Conservation (phyloP, 768 basidiomycete genomes). For the Leucocoprinus leucothites region DNA sequence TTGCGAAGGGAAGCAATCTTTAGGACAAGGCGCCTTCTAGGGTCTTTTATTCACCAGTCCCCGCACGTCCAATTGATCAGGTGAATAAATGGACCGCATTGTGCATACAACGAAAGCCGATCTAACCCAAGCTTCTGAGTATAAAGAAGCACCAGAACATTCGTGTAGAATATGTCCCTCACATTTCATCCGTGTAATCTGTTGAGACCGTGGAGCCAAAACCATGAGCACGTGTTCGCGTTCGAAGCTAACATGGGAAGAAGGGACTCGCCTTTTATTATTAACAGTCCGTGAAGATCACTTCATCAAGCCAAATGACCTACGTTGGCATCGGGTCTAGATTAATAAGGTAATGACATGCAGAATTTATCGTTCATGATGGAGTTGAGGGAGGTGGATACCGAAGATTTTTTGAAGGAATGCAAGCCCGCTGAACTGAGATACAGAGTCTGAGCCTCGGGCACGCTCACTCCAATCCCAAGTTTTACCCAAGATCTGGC, state of each 20-base stretch:
- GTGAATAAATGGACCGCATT: slow-evolving; percentile 5
- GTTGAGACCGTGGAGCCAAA: slow-evolving; percentile 4
- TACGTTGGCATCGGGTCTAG: too few species aligned
- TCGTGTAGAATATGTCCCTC: not conserved
- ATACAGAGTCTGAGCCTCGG: too few species aligned
- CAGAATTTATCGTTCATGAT: too few species aligned
- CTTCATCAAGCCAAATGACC: too few species aligned
- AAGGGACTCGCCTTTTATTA: not conserved
- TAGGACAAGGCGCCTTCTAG: not conserved
- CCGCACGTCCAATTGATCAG: not conserved
- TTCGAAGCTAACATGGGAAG: slow-evolving; percentile 8
- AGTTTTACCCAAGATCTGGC: too few species aligned
- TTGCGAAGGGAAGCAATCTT: not conserved
- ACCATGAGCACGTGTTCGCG: slow-evolving; percentile 2
- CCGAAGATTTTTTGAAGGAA: too few species aligned
- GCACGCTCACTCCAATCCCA: too few species aligned
- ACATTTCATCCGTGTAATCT: not conserved
- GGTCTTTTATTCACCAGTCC: not conserved
- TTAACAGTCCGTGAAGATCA: not conserved
- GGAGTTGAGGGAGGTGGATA: too few species aligned
- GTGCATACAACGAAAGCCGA: slow-evolving; percentile 3
- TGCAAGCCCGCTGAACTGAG: too few species aligned
- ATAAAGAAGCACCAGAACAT: not conserved
- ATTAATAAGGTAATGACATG: too few species aligned
- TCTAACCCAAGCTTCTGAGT: slow-evolving; percentile 2